A percentile compares a stretch with the other conserved stretches of the same genome.
Evolutionary conservation across 345 rosid genomes (phyloP).

Genomic region (Corchorus olitorius): DNA sequence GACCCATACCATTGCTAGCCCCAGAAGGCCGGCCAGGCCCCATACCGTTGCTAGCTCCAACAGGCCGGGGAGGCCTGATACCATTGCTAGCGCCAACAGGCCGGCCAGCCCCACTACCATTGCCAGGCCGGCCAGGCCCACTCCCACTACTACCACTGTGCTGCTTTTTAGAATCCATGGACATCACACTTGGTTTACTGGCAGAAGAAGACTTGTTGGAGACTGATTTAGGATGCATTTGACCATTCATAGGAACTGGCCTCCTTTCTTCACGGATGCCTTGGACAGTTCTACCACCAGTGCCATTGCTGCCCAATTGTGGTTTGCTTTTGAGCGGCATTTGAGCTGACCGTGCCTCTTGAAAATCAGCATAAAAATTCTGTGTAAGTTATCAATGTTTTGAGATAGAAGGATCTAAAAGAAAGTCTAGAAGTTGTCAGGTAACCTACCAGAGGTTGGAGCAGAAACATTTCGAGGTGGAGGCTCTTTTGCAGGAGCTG

Average conservation of each 20-base stretch:
- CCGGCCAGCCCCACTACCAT: neutral
- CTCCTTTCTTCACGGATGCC: slow-evolving; percentile 53
- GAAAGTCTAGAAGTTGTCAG: slow-evolving; percentile 14
- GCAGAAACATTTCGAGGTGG: slow-evolving; percentile 37
- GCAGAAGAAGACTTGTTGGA: slow-evolving; percentile 40
- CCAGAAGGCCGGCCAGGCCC: slow-evolving; percentile 23
- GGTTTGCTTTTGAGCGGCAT: slow-evolving; percentile 53
- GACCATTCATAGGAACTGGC: slow-evolving; percentile 40
- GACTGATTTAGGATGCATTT: slow-evolving; percentile 38
- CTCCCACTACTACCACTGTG: slow-evolving; percentile 43
- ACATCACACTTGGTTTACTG: slow-evolving; percentile 27
- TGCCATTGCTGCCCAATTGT: slow-evolving; percentile 38
- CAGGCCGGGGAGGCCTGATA: slow-evolving; percentile 57
- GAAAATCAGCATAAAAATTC: slow-evolving; percentile 68
- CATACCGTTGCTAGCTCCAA: slow-evolving; percentile 39
- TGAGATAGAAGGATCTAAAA: slow-evolving; percentile 25
- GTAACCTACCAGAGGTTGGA: slow-evolving; percentile 61
- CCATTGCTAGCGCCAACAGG: slow-evolving; percentile 36
- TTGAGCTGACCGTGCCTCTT: slow-evolving; percentile 69
- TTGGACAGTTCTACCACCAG: slow-evolving; percentile 42
- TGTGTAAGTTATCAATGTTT: slow-evolving; percentile 64
- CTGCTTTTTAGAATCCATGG: slow-evolving; percentile 55
- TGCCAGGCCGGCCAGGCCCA: slow-evolving; percentile 57
- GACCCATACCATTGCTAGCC: slow-evolving; percentile 47
- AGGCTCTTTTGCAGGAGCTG: slow-evolving; percentile 62